These are phyloP conservation scores for Pseudogymnoascus pannorum DNA, from an alignment of 2,329 filamentous ascomycete species.

Conservation along the genomic window DNA sequence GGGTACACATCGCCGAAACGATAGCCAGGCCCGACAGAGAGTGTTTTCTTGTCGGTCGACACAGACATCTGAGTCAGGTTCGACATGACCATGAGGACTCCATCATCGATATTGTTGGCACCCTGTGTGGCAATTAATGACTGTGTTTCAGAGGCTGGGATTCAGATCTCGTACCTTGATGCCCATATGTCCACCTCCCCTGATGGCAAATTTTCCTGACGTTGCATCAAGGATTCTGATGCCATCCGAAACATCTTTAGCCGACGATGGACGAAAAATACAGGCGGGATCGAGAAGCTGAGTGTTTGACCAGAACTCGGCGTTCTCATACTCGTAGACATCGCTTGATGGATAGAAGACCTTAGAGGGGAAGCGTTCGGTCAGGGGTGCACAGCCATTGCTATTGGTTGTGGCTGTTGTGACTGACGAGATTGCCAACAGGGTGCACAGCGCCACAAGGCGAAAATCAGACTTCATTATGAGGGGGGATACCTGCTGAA, in stretches of 20 bases:
- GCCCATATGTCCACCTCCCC: slow-evolving; percentile 12
- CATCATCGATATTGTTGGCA: slow-evolving; percentile 29
- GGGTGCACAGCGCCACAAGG: background rate
- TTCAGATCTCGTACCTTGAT: background rate
- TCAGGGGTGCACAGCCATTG: slow-evolving; percentile 5
- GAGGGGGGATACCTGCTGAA: background rate
- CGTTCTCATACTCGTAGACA: slow-evolving; percentile 10
- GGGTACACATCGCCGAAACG: slow-evolving; percentile 27
- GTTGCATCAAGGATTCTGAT: slow-evolving; percentile 7
- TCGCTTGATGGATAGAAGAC: slow-evolving; percentile 1
- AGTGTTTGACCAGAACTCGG: slow-evolving; percentile 13
- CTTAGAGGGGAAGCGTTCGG: slow-evolving; percentile 8
- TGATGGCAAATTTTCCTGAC: slow-evolving; percentile 9
- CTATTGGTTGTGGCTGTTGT: background rate
- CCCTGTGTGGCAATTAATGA: slow-evolving; percentile 13
- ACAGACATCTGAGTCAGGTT: slow-evolving; percentile 26
- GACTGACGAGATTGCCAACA: background rate
- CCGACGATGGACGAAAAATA: slow-evolving; percentile 11
- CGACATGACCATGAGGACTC: slow-evolving; percentile 28
- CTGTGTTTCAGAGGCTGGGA: background rate
- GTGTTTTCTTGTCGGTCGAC: slow-evolving; percentile 19
- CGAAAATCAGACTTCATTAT: background rate
- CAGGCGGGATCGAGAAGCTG: slow-evolving; percentile 9
- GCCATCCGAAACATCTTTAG: slow-evolving; percentile 10
- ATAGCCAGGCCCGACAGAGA: slow-evolving; percentile 23